Conservation (phyloP, 345 rosid species). For the Lepidium sativum region DNA sequence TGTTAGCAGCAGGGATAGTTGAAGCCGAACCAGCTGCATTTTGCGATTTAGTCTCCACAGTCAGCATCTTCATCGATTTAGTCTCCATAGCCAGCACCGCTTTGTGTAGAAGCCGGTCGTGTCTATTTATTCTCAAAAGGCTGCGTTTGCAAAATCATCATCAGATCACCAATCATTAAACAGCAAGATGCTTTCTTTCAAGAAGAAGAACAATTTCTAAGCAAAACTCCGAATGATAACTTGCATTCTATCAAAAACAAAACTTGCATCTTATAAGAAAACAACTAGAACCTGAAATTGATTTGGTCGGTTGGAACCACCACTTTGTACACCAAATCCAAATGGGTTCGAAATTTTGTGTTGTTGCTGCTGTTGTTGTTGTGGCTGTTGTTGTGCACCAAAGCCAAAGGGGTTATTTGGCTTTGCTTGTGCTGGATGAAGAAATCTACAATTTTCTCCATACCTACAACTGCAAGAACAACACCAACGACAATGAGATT, state of each 20-base stretch:
- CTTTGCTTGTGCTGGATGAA: constrained; percentile 41
- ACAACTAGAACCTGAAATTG: too few species aligned
- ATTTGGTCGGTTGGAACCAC: too few species aligned
- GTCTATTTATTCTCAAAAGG: constrained; percentile 74
- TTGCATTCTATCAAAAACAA: constrained; percentile 15
- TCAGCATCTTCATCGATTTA: constrained; percentile 80
- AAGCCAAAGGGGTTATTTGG: constrained; percentile 43
- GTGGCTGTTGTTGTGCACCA: constrained; percentile 43
- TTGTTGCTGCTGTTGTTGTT: constrained; percentile 26
- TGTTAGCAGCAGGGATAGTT: constrained; percentile 32
- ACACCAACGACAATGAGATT: too few species aligned
- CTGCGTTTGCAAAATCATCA: constrained; percentile 30
- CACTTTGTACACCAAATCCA: too few species aligned
- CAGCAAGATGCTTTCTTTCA: background rate
- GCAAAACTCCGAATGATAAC: background rate
- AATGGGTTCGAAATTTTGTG: constrained; percentile 45
- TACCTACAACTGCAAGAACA: too few species aligned
- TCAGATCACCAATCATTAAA: background rate
- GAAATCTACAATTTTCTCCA: too few species aligned
- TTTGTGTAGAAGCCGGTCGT: constrained; percentile 36
- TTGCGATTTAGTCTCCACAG: constrained; percentile 73
- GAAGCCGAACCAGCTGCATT: constrained; percentile 39
- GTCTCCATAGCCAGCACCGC: constrained; percentile 24
- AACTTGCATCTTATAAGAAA: too few species aligned
- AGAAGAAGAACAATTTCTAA: background rate